A percentile compares a stretch with the other conserved stretches of the same genome.
Evolutionary conservation across 2,329 filamentous ascomycete genomes (phyloP).

Genomic region (Fusarium foetens): DNA sequence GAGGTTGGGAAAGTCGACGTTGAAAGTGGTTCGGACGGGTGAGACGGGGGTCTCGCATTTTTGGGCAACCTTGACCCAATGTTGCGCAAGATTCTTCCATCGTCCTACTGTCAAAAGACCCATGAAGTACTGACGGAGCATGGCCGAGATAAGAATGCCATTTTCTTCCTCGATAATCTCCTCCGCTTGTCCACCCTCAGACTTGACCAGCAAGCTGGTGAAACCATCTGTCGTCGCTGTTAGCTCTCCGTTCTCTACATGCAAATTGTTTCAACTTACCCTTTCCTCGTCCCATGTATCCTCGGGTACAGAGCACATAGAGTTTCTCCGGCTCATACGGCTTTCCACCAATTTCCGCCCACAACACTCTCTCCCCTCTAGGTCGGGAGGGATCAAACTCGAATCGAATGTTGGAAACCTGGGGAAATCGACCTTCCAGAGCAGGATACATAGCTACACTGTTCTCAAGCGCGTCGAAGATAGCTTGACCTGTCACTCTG

Average conservation of each 20-base stretch:
- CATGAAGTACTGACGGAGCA: constrained; percentile 92
- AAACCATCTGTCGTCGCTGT: constrained; percentile 72
- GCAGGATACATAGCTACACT: constrained; percentile 83
- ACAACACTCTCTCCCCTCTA: constrained; percentile 70
- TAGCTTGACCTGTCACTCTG: constrained; percentile 74
- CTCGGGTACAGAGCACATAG: constrained; percentile 81
- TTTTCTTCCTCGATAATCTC: constrained; percentile 88
- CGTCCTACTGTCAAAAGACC: constrained; percentile 81
- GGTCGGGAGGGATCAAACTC: constrained; percentile 73
- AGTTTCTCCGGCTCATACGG: constrained; percentile 70
- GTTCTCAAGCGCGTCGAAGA: constrained; percentile 86
- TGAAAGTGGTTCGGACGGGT: constrained; percentile 38
- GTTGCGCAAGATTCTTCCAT: constrained; percentile 78
- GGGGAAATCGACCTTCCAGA: constrained; percentile 83
- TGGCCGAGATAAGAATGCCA: constrained; percentile 84
- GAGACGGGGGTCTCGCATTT: constrained; percentile 65
- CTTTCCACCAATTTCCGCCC: constrained; percentile 68
- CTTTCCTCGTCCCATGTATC: constrained; percentile 90
- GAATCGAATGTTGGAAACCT: constrained; percentile 86
- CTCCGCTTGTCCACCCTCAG: constrained; percentile 79
- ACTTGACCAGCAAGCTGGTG: constrained; percentile 76
- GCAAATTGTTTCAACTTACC: constrained; percentile 45
- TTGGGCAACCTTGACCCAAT: constrained; percentile 75
- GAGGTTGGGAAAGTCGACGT: constrained; percentile 37
- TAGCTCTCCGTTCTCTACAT: neutral